These are phyloP conservation scores for Pleurotus platypus DNA, from an alignment of 768 basidiomycete genomes.

Conservation along the genomic window DNA sequence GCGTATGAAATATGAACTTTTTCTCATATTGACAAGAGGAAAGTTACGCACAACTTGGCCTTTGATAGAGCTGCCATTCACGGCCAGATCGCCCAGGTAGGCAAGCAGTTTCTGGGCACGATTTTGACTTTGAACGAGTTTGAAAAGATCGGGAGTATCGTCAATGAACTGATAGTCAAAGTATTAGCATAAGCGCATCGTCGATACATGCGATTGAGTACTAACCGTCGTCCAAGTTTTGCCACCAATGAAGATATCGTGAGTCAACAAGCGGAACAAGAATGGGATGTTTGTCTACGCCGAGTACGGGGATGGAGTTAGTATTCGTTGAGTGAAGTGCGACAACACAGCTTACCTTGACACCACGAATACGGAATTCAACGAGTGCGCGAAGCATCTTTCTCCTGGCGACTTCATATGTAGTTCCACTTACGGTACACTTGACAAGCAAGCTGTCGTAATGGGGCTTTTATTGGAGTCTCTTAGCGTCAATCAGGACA, in stretches of 20 bases:
- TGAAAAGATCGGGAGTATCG: slow-evolving; percentile 99
- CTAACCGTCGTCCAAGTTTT: slow-evolving; percentile 96
- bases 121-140: slow-evolving; percentile 95
- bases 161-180: slow-evolving; percentile 79
- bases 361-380: slow-evolving; percentile 98
- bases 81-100: slow-evolving; percentile 95
- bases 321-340: background rate
- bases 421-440: slow-evolving; percentile 92
- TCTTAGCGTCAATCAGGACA: background rate
- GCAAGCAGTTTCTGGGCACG: slow-evolving; percentile 96
- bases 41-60: slow-evolving; percentile 63
- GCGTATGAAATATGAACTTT: background rate
- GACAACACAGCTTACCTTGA: slow-evolving; percentile 59
- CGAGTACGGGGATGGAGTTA: background rate
- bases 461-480: slow-evolving; percentile 64
- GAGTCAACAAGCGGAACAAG: slow-evolving; percentile 95
- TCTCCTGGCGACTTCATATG: slow-evolving; percentile 96
- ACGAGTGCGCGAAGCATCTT: slow-evolving; percentile 99
- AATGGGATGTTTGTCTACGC: slow-evolving; percentile 96
- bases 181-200: background rate
- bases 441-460: slow-evolving; percentile 98
- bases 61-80: slow-evolving; percentile 98
- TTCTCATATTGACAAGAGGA: too few species aligned
- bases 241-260: slow-evolving; percentile 93
- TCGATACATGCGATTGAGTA: slow-evolving; percentile 11